Conservation (phyloP, 352 stramenopile species). For the Pythium graminicola region DNA sequence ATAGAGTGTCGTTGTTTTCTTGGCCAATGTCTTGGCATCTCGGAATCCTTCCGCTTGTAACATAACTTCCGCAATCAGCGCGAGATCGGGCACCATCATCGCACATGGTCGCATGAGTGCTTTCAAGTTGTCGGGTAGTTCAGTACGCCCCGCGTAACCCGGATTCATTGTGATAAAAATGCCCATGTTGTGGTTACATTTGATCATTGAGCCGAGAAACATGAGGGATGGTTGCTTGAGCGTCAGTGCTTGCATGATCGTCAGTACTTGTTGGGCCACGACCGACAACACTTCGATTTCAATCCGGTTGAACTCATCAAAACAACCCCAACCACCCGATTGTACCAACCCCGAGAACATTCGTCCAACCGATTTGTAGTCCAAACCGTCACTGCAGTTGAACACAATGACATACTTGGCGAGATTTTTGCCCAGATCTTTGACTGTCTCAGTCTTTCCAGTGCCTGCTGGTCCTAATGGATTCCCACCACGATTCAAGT, state of each 20-base stretch:
- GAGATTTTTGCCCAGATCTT: constrained; percentile 93
- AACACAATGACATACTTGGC: constrained; percentile 94
- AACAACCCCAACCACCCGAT: constrained; percentile 84
- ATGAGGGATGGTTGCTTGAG: constrained; percentile 86
- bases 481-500: constrained; percentile 89
- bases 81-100: constrained; percentile 93
- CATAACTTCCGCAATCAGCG: constrained; percentile 92
- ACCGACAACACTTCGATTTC: constrained; percentile 93
- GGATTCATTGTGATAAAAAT: constrained; percentile 90
- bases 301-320: constrained; percentile 96
- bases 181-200: neutral
- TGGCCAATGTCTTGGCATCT: constrained; percentile 79
- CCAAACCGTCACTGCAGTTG: constrained; percentile 94
- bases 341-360: constrained; percentile 91
- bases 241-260: constrained; percentile 88
- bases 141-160: constrained; percentile 88
- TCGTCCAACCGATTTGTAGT: constrained; percentile 97
- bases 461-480: constrained; percentile 91
- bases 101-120: constrained; percentile 88
- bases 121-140: constrained; percentile 92
- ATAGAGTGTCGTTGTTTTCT: constrained; percentile 91
- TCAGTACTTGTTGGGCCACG: constrained; percentile 86
- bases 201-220: constrained; percentile 90
- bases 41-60: constrained; percentile 90
- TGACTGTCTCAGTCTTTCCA: constrained; percentile 95